Conservation (phyloP, 73 alveolate genomes). For the Vitrella brassicaformis region DNA sequence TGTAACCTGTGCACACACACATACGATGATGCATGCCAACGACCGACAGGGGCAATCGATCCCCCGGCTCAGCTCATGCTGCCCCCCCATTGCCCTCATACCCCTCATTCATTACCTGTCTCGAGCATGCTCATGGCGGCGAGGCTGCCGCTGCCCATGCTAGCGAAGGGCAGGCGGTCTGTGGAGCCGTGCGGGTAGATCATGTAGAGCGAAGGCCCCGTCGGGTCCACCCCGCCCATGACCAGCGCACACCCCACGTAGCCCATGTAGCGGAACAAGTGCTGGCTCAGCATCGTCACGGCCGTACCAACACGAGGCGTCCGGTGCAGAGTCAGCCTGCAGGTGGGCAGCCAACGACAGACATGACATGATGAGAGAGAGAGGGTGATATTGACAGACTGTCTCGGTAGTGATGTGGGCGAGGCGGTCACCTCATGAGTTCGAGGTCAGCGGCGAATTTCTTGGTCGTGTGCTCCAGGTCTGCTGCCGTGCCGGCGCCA, state of each 20-base stretch:
- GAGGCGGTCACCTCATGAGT: no score
- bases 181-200: slow-evolving; percentile 88
- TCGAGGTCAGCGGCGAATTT: no score
- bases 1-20: neutral
- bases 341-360: no score
- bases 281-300: slow-evolving; percentile 64
- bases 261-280: slow-evolving; percentile 77
- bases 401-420: no score
- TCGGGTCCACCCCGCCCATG: slow-evolving; percentile 91
- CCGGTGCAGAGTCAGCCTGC: slow-evolving; percentile 76
- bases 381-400: no score
- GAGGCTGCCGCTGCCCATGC: slow-evolving; percentile 94
- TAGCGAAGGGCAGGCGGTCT: slow-evolving; percentile 76
- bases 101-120: no score
- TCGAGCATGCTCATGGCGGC: slow-evolving; percentile 96
- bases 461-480: no score
- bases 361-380: no score
- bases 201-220: slow-evolving; percentile 64
- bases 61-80: no score
- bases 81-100: no score
- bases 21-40: slow-evolving; percentile 3
- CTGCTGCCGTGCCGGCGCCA: slow-evolving; percentile 99
- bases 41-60: neutral
- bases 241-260: slow-evolving; percentile 91
- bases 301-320: slow-evolving; percentile 85